Conservation (phyloP, 2,329 filamentous ascomycete species). For the Ophiosphaerella herpotricha region DNA sequence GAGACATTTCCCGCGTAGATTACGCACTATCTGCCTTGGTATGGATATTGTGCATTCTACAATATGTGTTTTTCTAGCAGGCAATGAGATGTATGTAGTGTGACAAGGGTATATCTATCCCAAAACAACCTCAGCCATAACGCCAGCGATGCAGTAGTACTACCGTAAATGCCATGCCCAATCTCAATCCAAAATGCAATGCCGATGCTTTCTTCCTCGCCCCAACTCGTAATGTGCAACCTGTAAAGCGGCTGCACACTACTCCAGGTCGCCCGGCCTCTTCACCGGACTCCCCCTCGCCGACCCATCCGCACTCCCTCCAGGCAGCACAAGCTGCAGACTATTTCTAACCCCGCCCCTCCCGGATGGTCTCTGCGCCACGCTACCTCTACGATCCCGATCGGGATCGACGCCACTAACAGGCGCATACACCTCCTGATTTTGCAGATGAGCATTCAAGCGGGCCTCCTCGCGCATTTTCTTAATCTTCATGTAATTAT, state of each 20-base stretch:
- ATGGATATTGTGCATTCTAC: not conserved
- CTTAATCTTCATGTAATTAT: constrained; percentile 92
- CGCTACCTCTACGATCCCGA: constrained; percentile 19
- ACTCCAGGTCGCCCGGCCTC: constrained; percentile 53
- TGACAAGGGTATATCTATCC: constrained; percentile 6
- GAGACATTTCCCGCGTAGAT: not conserved
- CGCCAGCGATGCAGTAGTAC: constrained; percentile 29
- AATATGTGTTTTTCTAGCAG: not conserved
- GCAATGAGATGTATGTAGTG: not conserved
- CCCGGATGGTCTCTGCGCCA: constrained; percentile 16
- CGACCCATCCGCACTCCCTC: constrained; percentile 30
- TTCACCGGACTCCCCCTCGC: constrained; percentile 49
- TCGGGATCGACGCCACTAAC: constrained; percentile 40
- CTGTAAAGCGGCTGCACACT: constrained; percentile 4
- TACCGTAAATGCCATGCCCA: constrained; percentile 5
- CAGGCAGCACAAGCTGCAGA: constrained; percentile 40
- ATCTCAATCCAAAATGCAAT: not conserved
- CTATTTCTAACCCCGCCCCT: constrained; percentile 43
- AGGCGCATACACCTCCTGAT: constrained; percentile 46
- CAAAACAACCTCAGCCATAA: constrained; percentile 2
- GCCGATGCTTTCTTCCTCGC: constrained; percentile 1
- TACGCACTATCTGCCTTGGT: too few species aligned
- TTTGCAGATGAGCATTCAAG: constrained; percentile 51
- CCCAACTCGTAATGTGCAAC: not conserved
- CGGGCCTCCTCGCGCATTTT: constrained; percentile 82